Percentiles rank a stretch among this genome's conserved stretches.
Evolutionary conservation across 208 protist genomes (phyloP).

Genomic region (Wallacemonas collosoma): DNA sequence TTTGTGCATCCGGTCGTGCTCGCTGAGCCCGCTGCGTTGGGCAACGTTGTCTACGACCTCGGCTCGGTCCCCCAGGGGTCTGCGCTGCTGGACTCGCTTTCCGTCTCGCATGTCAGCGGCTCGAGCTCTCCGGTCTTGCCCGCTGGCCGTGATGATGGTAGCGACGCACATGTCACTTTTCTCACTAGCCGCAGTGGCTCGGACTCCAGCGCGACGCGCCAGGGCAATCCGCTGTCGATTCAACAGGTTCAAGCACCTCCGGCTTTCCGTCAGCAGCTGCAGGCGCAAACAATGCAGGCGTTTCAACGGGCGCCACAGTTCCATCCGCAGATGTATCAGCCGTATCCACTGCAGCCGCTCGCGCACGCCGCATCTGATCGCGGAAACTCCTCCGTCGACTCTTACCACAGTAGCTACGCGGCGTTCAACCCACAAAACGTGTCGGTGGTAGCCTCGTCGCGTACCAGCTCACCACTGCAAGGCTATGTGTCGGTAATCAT

Average conservation of each 20-base stretch:
- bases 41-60: conserved; percentile 12
- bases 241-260: conserved; percentile 2
- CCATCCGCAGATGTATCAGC: neutral
- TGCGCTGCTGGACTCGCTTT: neutral
- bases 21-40: neutral
- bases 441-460: neutral
- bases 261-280: conserved; percentile 1
- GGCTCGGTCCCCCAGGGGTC: conserved; percentile 11
- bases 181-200: conserved; percentile 16
- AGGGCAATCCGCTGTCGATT: neutral
- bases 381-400: conserved; percentile 1
- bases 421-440: neutral
- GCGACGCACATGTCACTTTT: conserved; percentile 8
- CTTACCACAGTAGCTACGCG: conserved; percentile 1
- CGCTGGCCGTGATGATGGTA: conserved; percentile 8
- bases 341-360: neutral
- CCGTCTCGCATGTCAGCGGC: neutral
- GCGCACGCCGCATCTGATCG: neutral
- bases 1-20: conserved; percentile 69
- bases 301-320: neutral
- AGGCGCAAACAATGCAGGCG: neutral
- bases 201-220: neutral
- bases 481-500: conserved; percentile 4
- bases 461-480: neutral
- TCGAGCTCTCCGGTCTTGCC: neutral